Evolutionary conservation across 2,329 filamentous ascomycete genomes (phyloP).

Genomic region (Tolypocladium cylindrosporum): DNA sequence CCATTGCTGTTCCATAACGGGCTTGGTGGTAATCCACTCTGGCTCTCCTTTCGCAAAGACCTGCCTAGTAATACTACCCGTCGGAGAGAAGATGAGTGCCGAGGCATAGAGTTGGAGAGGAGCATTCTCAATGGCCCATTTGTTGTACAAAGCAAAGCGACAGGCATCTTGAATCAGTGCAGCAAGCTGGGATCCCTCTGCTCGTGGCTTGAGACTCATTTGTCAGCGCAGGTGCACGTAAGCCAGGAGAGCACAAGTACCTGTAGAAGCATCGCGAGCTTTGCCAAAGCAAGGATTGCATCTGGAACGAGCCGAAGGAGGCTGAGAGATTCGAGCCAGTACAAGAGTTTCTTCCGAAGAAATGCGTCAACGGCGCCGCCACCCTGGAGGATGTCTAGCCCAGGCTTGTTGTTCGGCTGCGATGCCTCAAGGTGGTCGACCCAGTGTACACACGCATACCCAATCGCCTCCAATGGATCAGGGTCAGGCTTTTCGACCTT

Average conservation of each 20-base stretch:
- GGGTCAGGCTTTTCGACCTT: constrained; percentile 6
- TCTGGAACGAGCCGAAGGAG: not conserved
- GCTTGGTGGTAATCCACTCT: not conserved
- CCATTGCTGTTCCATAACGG: not conserved
- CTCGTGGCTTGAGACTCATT: not conserved
- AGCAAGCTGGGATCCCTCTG: not conserved
- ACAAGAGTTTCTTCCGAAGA: not conserved
- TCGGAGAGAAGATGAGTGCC: not conserved
- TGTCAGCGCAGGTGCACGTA: not conserved
- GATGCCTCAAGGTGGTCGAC: constrained; percentile 6
- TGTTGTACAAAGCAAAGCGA: not conserved
- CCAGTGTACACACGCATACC: constrained; percentile 12
- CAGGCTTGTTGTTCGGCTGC: not conserved
- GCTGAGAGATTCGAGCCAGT: not conserved
- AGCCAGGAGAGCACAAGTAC: no score
- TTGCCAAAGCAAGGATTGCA: not conserved
- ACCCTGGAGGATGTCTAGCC: not conserved
- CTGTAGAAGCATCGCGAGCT: no score
- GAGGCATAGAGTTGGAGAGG: not conserved
- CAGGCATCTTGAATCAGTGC: not conserved
- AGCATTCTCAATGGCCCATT: not conserved
- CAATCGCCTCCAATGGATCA: constrained; percentile 6
- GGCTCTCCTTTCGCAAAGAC: not conserved
- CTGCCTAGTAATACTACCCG: not conserved
- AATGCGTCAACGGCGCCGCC: not conserved